phyloP scores from a whole-genome alignment of 164 flowering plant species.

The Echeveria elegans region DNA sequence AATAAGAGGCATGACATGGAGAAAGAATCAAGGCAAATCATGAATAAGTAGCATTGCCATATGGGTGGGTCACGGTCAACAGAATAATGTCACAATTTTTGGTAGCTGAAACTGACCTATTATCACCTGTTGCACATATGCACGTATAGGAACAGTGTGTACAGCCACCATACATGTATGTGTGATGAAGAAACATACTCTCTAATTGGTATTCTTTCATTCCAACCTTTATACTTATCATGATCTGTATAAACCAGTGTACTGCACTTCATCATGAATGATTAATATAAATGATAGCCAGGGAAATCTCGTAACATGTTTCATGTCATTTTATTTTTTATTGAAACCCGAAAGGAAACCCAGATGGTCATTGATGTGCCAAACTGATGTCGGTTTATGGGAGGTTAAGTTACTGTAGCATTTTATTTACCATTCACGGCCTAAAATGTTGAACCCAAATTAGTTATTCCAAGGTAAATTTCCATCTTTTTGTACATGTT shows the following conservation, averaged over 20 bases:
- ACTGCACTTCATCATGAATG: not conserved
- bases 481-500: not conserved
- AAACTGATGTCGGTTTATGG: too few relatives aligned
- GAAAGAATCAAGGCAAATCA: too few relatives aligned
- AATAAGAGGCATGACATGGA: conserved; percentile 9
- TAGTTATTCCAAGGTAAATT: too few relatives aligned
- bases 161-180: conserved; percentile 92
- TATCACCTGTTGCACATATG: conserved; percentile 93
- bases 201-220: conserved; percentile 93
- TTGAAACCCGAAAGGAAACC: too few relatives aligned
- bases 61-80: not conserved
- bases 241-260: conserved; percentile 37
- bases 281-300: not conserved
- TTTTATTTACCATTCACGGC: too few relatives aligned
- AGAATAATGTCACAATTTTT: not conserved
- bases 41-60: not conserved
- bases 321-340: too few relatives aligned
- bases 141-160: conserved; percentile 93
- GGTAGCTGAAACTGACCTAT: conserved; percentile 35
- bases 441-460: too few relatives aligned
- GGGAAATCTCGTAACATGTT: too few relatives aligned
- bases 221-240: conserved; percentile 56
- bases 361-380: too few relatives aligned
- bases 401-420: too few relatives aligned
- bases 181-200: conserved; percentile 84